Percentiles rank a stretch among this genome's conserved stretches.
Conservation (phyloP, 2,329 filamentous ascomycete genomes). For the Plectosphaerella plurivora region DNA sequence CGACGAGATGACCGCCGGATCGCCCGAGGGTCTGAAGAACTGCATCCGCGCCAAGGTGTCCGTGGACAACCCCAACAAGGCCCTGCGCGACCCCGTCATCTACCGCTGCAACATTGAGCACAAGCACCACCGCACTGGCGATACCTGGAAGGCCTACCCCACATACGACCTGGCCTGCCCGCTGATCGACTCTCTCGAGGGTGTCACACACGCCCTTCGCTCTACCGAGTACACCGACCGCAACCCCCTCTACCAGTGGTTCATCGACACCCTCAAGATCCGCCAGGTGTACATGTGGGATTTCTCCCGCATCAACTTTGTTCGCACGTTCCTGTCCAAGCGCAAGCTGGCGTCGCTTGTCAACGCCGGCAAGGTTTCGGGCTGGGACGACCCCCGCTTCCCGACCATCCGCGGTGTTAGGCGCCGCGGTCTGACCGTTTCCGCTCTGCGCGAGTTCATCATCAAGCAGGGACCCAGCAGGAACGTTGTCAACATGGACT, state of each 20-base stretch:
- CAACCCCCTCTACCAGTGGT: conserved; percentile 84
- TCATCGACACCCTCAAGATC: conserved; percentile 68
- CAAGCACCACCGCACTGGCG: conserved; percentile 72
- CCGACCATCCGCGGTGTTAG: conserved; percentile 77
- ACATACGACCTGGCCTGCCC: conserved; percentile 86
- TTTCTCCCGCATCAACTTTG: conserved; percentile 80
- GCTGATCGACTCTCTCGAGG: conserved; percentile 74
- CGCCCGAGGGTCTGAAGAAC: conserved; percentile 73
- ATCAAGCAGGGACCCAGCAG: conserved; percentile 79
- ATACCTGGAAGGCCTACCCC: conserved; percentile 79
- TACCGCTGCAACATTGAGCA: conserved; percentile 79
- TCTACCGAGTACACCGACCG: conserved; percentile 87
- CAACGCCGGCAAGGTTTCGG: conserved; percentile 69
- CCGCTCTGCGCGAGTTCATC: conserved; percentile 78
- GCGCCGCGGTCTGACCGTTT: conserved; percentile 72
- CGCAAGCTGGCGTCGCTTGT: conserved; percentile 82
- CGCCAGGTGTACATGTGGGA: conserved; percentile 81
- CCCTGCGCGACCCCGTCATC: conserved; percentile 93
- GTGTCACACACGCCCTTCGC: conserved; percentile 76
- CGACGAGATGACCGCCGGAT: conserved; percentile 87
- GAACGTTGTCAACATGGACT: conserved; percentile 81
- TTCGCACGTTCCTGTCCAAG: conserved; percentile 78
- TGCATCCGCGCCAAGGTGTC: conserved; percentile 95
- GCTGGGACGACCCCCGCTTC: conserved; percentile 86
- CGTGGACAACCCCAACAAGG: conserved; percentile 88